Conservation (phyloP, 2,329 filamentous ascomycete species). For the Apiospora rasikravindrae region DNA sequence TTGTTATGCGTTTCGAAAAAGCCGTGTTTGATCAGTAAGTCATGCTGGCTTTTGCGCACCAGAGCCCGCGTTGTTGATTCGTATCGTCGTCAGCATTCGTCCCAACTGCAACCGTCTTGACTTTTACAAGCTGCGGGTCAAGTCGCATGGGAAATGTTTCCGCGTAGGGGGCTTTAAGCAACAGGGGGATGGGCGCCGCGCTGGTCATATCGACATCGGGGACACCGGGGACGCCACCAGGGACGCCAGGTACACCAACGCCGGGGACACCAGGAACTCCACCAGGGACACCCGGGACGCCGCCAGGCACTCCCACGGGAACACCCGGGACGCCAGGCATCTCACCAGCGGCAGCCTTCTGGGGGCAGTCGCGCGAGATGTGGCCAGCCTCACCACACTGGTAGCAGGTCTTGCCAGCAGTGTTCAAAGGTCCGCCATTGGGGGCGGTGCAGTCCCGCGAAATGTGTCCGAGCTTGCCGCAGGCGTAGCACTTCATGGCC, state of each 20-base stretch:
- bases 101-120: slow-evolving; percentile 22
- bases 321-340: slow-evolving; percentile 32
- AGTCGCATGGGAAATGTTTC: neutral
- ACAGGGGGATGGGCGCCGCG: slow-evolving; percentile 36
- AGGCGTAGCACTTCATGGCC: slow-evolving; percentile 98
- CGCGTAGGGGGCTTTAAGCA: slow-evolving; percentile 30
- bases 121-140: slow-evolving; percentile 6
- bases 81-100: slow-evolving; percentile 23
- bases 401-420: slow-evolving; percentile 98
- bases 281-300: neutral
- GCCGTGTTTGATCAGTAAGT: neutral
- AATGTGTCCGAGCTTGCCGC: slow-evolving; percentile 93
- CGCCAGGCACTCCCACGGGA: neutral
- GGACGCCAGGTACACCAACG: neutral
- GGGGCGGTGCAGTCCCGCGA: slow-evolving; percentile 93
- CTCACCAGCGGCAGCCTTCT: slow-evolving; percentile 66
- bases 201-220: slow-evolving; percentile 35
- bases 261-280: slow-evolving; percentile 14
- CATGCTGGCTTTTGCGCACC: neutral
- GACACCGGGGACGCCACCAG: slow-evolving; percentile 20
- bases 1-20: neutral
- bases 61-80: slow-evolving; percentile 19
- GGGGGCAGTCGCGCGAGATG: slow-evolving; percentile 92
- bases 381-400: slow-evolving; percentile 94
- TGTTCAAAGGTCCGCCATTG: slow-evolving; percentile 94